Evolutionary conservation across 495 filamentous ascomycete genomes (phyloP), one percentile per base, ranked within the genome.

Genomic region (Neurospora sp.): DNA sequence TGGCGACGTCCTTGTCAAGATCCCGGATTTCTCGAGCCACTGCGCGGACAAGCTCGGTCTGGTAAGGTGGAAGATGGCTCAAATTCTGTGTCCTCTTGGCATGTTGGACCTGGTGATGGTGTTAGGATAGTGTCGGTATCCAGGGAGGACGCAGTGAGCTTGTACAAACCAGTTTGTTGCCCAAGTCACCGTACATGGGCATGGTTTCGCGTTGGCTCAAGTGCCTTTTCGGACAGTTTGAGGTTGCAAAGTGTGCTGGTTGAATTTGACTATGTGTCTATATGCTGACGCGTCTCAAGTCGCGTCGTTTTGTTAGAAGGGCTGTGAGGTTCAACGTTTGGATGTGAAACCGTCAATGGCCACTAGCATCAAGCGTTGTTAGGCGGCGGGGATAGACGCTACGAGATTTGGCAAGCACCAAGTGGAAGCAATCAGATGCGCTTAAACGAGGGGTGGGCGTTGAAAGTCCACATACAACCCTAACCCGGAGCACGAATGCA

Each of bases 51-150:
- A 97, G 87, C 79, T 98, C 96, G 11, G 94, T 91, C 79, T 97
- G 94, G 82, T 98, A 98, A 18, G 94, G 91, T 0, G 96, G 96
- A 14, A 99, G 90, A 79, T 96, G 90, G 20, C 89, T 82, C 48
- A 99, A 90, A 72, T 92, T 89, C 84, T 96, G 93, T 44, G 94
- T 98, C 75, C 96, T 89, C 86, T 98, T 98, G 80, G 95, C 96
- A 84, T 99, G 93, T 87, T 96, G 94, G 75, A 94, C 93, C 94
- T 98, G 76, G 71, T n/a, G 40, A 71, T 59, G 75, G 72, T 77
- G 75, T 76, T 68, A 76, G 78, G 69, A 20, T 38, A 37, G 40
- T 44, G 40, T 18, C 39, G 16, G 39, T 40, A 41, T 14, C 5
- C 44, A 39, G 70, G 27, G 3, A 39, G 8, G 61, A 69, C 35